Conservation (phyloP, 73 alveolate species). For the Paramecium biaurelia region DNA sequence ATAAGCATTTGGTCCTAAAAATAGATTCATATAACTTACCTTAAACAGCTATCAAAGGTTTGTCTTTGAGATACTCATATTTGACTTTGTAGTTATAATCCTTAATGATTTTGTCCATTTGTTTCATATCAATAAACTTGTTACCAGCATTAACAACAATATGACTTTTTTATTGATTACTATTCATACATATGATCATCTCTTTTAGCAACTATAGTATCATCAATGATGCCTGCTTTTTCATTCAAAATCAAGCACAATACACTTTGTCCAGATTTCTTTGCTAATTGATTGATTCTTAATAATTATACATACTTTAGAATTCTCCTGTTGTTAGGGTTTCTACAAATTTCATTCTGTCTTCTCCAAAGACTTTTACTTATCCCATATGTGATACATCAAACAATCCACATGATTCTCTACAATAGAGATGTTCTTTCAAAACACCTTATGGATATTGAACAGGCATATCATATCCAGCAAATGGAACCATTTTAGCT, state of each 20-base stretch:
- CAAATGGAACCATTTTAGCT: slow-evolving; percentile 87
- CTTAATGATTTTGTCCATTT: slow-evolving; percentile 69
- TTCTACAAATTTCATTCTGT: slow-evolving; percentile 74
- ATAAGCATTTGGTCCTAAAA: slow-evolving; percentile 83
- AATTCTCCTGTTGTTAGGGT: slow-evolving; percentile 74
- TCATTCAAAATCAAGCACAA: slow-evolving; percentile 86
- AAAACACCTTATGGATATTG: slow-evolving; percentile 79
- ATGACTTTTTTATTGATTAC: slow-evolving; percentile 56
- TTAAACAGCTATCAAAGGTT: slow-evolving; percentile 64
- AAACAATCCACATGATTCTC: slow-evolving; percentile 75
- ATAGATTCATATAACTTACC: slow-evolving; percentile 52
- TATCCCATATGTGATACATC: slow-evolving; percentile 94
- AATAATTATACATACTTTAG: slow-evolving; percentile 42
- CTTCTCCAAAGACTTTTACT: slow-evolving; percentile 76
- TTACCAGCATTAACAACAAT: slow-evolving; percentile 95
- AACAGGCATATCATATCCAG: slow-evolving; percentile 91
- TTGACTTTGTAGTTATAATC: slow-evolving; percentile 67
- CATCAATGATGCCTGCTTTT: slow-evolving; percentile 92
- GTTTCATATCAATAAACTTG: slow-evolving; percentile 87
- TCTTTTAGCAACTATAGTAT: slow-evolving; percentile 76
- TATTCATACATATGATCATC: slow-evolving; percentile 25
- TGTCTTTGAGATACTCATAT: slow-evolving; percentile 64
- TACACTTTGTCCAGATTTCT: slow-evolving; percentile 73
- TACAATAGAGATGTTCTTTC: slow-evolving; percentile 78
- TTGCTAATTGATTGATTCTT: slow-evolving; percentile 42